Conservation (phyloP, 495 filamentous ascomycete species). For the Bryoglossum gracile region DNA sequence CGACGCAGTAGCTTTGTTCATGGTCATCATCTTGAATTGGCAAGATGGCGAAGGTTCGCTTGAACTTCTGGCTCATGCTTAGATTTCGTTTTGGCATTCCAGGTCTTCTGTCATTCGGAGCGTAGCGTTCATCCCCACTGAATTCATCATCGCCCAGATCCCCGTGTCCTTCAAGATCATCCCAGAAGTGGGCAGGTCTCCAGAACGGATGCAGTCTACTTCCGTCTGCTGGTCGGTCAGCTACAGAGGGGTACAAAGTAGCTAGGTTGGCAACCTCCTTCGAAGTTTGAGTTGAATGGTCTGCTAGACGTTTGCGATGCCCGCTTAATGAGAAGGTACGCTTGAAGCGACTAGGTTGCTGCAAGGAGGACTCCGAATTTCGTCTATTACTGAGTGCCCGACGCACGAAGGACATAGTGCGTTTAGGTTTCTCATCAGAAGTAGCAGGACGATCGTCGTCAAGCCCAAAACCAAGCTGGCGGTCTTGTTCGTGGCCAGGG, state of each 20-base stretch:
- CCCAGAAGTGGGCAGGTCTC: conserved; percentile 66
- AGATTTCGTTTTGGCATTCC: conserved; percentile 38
- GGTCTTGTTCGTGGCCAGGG: conserved; percentile 47
- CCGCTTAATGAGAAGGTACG: conserved; percentile 27
- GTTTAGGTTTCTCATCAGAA: conserved; percentile 23
- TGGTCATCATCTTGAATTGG: conserved; percentile 36
- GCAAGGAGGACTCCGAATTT: conserved; percentile 45
- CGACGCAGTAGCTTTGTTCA: conserved; percentile 33
- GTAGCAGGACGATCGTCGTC: conserved; percentile 23
- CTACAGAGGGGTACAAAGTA: conserved; percentile 31
- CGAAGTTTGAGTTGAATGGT: conserved; percentile 18
- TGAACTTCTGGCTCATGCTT: conserved; percentile 37
- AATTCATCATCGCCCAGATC: conserved; percentile 35
- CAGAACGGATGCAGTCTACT: conserved; percentile 72
- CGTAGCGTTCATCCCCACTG: conserved; percentile 3
- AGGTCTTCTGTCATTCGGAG: conserved; percentile 34
- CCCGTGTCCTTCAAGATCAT: conserved; percentile 47
- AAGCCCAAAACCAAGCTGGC: conserved; percentile 35
- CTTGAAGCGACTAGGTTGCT: conserved; percentile 36
- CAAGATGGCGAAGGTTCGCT: conserved; percentile 45
- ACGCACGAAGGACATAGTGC: conserved; percentile 48
- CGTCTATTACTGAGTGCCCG: conserved; percentile 52
- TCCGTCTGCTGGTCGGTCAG: conserved; percentile 38
- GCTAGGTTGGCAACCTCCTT: conserved; percentile 17
- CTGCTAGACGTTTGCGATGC: conserved; percentile 18